Evolutionary conservation across 305 asterid species (phyloP), one percentile per base, ranked within the genome.

Genomic region (Fraxinus floribunda): DNA sequence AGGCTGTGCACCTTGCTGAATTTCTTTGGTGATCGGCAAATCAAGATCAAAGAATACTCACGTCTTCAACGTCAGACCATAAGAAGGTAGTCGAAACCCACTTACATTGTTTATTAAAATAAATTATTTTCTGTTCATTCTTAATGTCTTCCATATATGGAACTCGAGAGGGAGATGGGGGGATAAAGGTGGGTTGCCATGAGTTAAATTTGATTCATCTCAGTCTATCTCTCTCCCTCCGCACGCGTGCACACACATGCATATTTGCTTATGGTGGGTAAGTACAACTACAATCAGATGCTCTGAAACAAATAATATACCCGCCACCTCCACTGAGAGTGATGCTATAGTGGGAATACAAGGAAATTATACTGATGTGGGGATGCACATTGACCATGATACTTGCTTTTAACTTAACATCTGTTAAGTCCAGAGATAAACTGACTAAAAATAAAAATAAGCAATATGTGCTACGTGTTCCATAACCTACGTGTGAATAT

Each of bases 41-140:
- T 95, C 77, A 89, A 88, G 88, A 85, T 93, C 84, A 88, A 91
- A 84, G 98, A 95, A 85, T 95, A 95, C 86, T 95, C 98, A 3
- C 90, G 98, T 77, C 95, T 90, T 87, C 98, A 95, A 84, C 93
- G 92, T 44, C 95, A 92, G 86, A 86, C 95, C 81, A 78, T 88
- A 83, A 90, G 97, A 89, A 95, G 98, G 98, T 92, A 82, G 76
- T 76, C 20, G 46, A 62, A 18, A 15, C 84, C 49, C 73, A 32
- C 26, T 73, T 55, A 2, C 29, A 32, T 70, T 32, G 35, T 52
- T 62, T 57, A 46, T 11, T 62, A 26, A 64, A 49, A 34, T 80
- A 77, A 62, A 22, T 9, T 26, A 0, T 57, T 66, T 66, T 66
- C 32, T 62, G 4, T 62, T 62, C 20, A 62, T 62, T 62, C 34